These are phyloP conservation scores for Aspergillus melleus DNA, from an alignment of 2,329 filamentous ascomycete species.

Conservation along the genomic window DNA sequence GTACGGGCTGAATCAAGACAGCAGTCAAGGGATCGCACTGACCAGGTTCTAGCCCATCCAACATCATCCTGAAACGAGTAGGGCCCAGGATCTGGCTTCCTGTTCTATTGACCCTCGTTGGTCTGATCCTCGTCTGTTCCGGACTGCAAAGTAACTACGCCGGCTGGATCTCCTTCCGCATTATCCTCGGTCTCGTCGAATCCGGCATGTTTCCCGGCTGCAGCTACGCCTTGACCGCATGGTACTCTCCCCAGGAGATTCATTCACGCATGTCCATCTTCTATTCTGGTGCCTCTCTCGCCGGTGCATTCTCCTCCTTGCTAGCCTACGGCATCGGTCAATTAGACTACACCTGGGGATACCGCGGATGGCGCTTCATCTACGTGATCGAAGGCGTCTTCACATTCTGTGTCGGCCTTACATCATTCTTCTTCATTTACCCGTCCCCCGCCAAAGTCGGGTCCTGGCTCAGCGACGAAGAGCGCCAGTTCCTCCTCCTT, in stretches of 20 bases:
- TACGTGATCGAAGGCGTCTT: background rate
- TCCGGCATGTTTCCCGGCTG: background rate
- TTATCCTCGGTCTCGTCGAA: background rate
- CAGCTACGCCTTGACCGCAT: background rate
- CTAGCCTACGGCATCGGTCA: background rate
- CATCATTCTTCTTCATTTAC: background rate
- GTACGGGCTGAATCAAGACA: background rate
- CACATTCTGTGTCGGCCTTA: background rate
- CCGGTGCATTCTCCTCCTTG: background rate
- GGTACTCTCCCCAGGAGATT: background rate
- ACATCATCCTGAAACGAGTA: background rate
- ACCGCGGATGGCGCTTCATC: background rate
- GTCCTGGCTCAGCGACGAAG: background rate
- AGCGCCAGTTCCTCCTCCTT: constrained; percentile 2
- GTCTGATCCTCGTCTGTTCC: background rate
- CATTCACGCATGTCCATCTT: background rate
- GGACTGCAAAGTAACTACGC: background rate
- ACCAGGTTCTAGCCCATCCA: background rate
- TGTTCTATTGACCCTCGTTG: background rate
- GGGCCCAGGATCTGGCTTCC: background rate
- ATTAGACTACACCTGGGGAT: background rate
- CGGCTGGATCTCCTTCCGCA: background rate
- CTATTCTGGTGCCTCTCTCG: background rate
- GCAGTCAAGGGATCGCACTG: background rate
- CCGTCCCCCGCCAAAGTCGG: background rate